Percentiles rank a stretch among this genome's conserved stretches.
phyloP scores from a whole-genome alignment of 179 eudicot genomes.

The Beta macrorhiza region DNA sequence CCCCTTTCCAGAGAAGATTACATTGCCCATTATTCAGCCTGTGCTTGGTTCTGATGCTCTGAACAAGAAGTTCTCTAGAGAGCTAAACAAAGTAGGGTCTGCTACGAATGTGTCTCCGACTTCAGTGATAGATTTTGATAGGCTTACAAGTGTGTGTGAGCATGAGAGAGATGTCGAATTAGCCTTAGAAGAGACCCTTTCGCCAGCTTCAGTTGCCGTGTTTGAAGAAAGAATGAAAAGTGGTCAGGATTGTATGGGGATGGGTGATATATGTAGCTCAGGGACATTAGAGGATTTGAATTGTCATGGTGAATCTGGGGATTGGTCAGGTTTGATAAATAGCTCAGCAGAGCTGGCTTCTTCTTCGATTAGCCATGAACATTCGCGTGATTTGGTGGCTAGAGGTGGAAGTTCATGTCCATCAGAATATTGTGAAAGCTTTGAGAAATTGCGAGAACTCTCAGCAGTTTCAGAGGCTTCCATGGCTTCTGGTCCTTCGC shows the following conservation, averaged over 20 bases:
- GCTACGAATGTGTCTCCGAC: conserved; percentile 47
- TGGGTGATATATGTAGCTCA: conserved; percentile 51
- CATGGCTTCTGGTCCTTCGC: conserved; percentile 47
- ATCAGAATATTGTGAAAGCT: conserved; percentile 69
- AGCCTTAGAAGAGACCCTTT: conserved; percentile 50
- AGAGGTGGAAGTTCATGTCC: conserved; percentile 64
- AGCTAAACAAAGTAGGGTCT: conserved; percentile 38
- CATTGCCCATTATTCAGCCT: conserved; percentile 79
- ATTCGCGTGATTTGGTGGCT: conserved; percentile 54
- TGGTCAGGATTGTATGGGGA: conserved; percentile 34
- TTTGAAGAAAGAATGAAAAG: conserved; percentile 43
- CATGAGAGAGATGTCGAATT: conserved; percentile 33
- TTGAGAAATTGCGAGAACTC: conserved; percentile 59
- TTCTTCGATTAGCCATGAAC: conserved; percentile 60
- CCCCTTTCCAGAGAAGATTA: conserved; percentile 37
- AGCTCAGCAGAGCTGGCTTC: conserved; percentile 56
- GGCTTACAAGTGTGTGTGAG: conserved; percentile 28
- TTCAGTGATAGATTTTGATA: conserved; percentile 49
- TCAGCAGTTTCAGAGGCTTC: conserved; percentile 50
- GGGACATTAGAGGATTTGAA: conserved; percentile 42
- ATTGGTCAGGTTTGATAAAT: conserved; percentile 52
- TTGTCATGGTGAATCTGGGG: conserved; percentile 49
- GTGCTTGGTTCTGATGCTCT: conserved; percentile 48
- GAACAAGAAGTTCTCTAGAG: conserved; percentile 52
- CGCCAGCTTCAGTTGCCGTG: conserved; percentile 55